Conservation (phyloP, 805 yeast species). For the Starmerella sp. region DNA sequence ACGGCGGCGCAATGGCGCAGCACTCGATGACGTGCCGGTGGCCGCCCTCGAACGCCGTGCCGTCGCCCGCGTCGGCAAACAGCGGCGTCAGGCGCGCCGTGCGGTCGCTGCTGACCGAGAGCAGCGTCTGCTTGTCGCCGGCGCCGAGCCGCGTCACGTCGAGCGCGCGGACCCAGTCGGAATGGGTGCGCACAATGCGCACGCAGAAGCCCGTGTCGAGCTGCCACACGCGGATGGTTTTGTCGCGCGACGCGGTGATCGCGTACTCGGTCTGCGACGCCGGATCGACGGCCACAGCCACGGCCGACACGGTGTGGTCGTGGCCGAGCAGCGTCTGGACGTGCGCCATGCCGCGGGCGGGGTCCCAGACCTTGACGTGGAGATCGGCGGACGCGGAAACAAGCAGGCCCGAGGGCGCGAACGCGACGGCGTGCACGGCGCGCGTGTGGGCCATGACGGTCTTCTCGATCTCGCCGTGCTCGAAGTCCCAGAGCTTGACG, state of each 20-base stretch:
- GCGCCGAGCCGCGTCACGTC: constrained; percentile 28
- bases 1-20: constrained; percentile 51
- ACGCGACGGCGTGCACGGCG: constrained; percentile 46
- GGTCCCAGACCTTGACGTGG: constrained; percentile 62
- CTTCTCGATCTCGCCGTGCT: constrained; percentile 47
- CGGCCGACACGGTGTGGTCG: constrained; percentile 68
- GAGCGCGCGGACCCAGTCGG: constrained; percentile 75
- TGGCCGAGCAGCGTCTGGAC: constrained; percentile 67
- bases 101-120: constrained; percentile 20
- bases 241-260: constrained; percentile 72
- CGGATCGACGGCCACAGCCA: constrained; percentile 31
- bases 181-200: constrained; percentile 61
- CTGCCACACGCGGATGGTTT: constrained; percentile 76
- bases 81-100: constrained; percentile 9
- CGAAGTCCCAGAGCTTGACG: constrained; percentile 63
- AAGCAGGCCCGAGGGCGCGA: constrained; percentile 38
- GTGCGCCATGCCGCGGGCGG: constrained; percentile 38
- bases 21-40: constrained; percentile 78
- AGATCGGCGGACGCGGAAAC: constrained; percentile 43
- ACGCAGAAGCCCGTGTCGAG: constrained; percentile 54
- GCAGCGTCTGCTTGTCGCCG: constrained; percentile 1
- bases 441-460: constrained; percentile 69
- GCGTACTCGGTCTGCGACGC: constrained; percentile 38
- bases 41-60: constrained; percentile 51
- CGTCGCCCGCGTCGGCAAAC: constrained; percentile 17